Conservation (phyloP, 2,329 filamentous ascomycete genomes). For the Alternaria hordeiaustralica region DNA sequence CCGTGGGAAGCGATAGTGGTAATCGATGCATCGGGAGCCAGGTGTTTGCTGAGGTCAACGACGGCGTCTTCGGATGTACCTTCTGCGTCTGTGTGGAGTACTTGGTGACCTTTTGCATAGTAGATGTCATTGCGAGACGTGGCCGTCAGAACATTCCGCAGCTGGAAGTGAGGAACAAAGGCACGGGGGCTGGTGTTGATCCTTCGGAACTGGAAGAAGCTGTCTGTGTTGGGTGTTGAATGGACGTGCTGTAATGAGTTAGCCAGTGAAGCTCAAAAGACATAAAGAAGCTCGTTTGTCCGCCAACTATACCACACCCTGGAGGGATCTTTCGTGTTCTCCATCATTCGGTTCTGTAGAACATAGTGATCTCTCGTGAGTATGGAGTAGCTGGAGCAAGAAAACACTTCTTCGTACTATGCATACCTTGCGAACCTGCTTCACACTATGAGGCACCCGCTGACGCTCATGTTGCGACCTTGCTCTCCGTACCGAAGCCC, state of each 20-base stretch:
- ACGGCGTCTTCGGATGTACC: constrained; percentile 51
- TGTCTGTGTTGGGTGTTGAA: constrained; percentile 50
- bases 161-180: constrained; percentile 64
- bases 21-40: constrained; percentile 52
- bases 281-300: neutral
- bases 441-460: constrained; percentile 24
- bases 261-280: constrained; percentile 2
- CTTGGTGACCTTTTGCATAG: constrained; percentile 57
- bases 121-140: constrained; percentile 62
- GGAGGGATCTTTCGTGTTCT: neutral
- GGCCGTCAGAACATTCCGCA: constrained; percentile 64
- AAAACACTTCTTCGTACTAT: neutral
- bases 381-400: neutral
- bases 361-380: neutral
- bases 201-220: constrained; percentile 56
- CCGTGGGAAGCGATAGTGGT: constrained; percentile 60
- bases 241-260: constrained; percentile 17
- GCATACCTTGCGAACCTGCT: constrained; percentile 29
- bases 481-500: constrained; percentile 32
- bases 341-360: neutral
- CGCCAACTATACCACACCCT: neutral
- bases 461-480: constrained; percentile 31
- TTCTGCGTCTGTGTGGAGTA: constrained; percentile 59
- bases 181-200: constrained; percentile 59
- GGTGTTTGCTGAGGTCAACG: constrained; percentile 57